Conservation (phyloP, 495 filamentous ascomycete species). For the Glarea lozoyensis region DNA sequence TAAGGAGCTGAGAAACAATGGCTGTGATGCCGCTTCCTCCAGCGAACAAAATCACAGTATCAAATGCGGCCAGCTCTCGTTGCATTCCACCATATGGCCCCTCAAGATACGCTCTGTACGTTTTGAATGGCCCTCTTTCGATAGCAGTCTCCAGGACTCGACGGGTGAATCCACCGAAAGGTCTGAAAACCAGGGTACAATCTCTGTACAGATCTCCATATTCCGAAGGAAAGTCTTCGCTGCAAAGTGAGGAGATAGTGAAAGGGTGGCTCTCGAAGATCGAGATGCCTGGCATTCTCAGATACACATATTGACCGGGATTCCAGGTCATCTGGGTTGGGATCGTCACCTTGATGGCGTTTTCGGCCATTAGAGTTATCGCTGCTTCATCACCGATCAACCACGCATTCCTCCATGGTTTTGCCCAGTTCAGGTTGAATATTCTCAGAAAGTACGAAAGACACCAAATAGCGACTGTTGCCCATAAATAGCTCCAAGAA, state of each 20-base stretch:
- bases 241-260: conserved; percentile 85
- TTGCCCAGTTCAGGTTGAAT: conserved; percentile 78
- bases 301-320: conserved; percentile 90
- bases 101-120: conserved; percentile 83
- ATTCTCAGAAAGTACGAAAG: conserved; percentile 55
- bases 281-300: conserved; percentile 86
- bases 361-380: conserved; percentile 79
- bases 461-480: conserved; percentile 72
- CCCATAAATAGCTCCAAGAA: conserved; percentile 85
- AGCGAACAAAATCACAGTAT: conserved; percentile 85
- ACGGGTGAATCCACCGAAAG: conserved; percentile 81
- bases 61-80: conserved; percentile 83
- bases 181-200: conserved; percentile 82
- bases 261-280: conserved; percentile 91
- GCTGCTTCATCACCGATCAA: conserved; percentile 83
- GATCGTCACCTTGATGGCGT: conserved; percentile 87
- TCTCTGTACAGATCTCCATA: conserved; percentile 83
- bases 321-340: conserved; percentile 89
- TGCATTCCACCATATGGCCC: conserved; percentile 94
- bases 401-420: conserved; percentile 68
- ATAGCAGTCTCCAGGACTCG: conserved; percentile 69
- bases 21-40: conserved; percentile 94
- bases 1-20: conserved; percentile 78
- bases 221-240: conserved; percentile 73
- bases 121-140: conserved; percentile 73